Percentiles rank a stretch among this genome's conserved stretches.
Evolutionary conservation across 768 basidiomycete genomes (phyloP).

Genomic region (Cystofilobasidium capitatum): DNA sequence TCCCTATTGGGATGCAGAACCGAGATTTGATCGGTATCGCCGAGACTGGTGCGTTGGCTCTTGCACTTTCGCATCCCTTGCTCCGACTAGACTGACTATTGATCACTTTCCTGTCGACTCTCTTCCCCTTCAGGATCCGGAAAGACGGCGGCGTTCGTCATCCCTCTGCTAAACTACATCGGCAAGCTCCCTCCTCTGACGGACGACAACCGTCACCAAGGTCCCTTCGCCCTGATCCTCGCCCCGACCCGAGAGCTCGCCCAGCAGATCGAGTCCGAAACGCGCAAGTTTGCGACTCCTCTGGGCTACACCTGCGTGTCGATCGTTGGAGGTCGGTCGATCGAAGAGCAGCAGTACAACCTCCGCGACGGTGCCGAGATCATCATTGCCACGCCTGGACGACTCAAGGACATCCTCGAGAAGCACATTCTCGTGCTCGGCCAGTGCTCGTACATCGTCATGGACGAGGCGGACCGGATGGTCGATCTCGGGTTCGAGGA

Average conservation of each 20-base stretch:
- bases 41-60: slow-evolving; percentile 65
- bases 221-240: slow-evolving; percentile 84
- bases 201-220: slow-evolving; percentile 87
- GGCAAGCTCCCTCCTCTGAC: slow-evolving; percentile 69
- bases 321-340: slow-evolving; percentile 91
- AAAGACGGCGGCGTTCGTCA: slow-evolving; percentile 96
- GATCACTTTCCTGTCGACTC: not conserved
- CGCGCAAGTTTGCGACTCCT: slow-evolving; percentile 80
- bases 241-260: slow-evolving; percentile 98
- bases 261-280: slow-evolving; percentile 90
- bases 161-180: slow-evolving; percentile 95
- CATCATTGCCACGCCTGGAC: slow-evolving; percentile 96
- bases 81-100: not conserved
- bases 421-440: slow-evolving; percentile 87
- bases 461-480: slow-evolving; percentile 99
- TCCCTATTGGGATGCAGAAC: slow-evolving; percentile 95
- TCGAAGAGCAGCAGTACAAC: slow-evolving; percentile 97
- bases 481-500: slow-evolving; percentile 94
- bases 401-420: slow-evolving; percentile 94
- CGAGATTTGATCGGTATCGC: slow-evolving; percentile 97
- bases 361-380: slow-evolving; percentile 97
- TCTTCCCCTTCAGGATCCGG: slow-evolving; percentile 62
- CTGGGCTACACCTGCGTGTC: slow-evolving; percentile 91
- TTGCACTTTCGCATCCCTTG: not conserved
- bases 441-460: slow-evolving; percentile 96